Conservation (phyloP, 306 rosid species). For the Trifolium repens region DNA sequence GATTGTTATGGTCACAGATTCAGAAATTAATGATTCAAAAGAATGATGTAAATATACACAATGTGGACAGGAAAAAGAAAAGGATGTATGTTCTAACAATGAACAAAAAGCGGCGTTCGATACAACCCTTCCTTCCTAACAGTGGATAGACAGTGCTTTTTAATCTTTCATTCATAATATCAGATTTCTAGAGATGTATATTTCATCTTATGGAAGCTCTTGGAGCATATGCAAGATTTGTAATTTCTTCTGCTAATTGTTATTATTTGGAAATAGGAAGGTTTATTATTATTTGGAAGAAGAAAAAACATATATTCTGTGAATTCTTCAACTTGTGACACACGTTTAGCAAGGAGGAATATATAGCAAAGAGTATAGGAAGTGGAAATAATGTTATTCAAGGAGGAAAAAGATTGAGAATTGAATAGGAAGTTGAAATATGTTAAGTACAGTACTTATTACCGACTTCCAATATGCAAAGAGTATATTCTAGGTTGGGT, state of each 20-base stretch:
- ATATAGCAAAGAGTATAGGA: too few relatives aligned
- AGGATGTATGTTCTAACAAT: conserved; percentile 13
- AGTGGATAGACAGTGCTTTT: conserved; percentile 33
- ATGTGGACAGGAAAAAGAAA: background rate
- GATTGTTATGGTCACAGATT: conserved; percentile 64
- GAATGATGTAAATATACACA: conserved; percentile 48
- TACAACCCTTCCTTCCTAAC: conserved; percentile 6
- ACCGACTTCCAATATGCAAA: too few relatives aligned
- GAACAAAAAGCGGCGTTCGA: background rate
- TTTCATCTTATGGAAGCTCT: conserved; percentile 13
- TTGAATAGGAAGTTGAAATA: too few relatives aligned
- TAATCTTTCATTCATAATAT: background rate
- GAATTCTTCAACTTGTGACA: too few relatives aligned
- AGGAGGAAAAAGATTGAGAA: too few relatives aligned
- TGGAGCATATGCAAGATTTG: background rate
- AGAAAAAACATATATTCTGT: too few relatives aligned
- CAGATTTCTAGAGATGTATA: background rate
- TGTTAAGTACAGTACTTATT: too few relatives aligned
- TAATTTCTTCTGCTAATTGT: conserved; percentile 1
- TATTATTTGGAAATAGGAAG: background rate
- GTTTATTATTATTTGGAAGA: too few relatives aligned
- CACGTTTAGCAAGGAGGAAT: too few relatives aligned
- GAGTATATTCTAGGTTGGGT: too few relatives aligned
- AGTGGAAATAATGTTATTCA: too few relatives aligned
- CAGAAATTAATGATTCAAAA: conserved; percentile 56